These are phyloP conservation scores for Cyberlindnera veronae DNA, from an alignment of 805 yeast genomes.

Conservation along the genomic window DNA sequence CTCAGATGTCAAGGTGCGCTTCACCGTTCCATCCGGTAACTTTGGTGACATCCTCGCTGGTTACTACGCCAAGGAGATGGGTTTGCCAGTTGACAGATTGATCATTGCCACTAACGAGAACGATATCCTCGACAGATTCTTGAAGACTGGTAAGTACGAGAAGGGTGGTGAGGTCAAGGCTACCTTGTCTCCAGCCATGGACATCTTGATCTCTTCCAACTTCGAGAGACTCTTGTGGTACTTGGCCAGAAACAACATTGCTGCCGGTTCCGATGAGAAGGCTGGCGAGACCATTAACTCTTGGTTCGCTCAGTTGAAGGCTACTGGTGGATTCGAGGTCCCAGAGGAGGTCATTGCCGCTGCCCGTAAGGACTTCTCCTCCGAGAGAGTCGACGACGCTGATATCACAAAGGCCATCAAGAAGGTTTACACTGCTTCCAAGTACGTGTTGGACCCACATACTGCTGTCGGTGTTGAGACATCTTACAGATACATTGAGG, in stretches of 20 bases:
- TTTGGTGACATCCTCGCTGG: slow-evolving; percentile 98
- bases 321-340: slow-evolving; percentile 72
- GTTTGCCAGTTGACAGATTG: slow-evolving; percentile 81
- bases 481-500: slow-evolving; percentile 55
- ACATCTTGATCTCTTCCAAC: slow-evolving; percentile 89
- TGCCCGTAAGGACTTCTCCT: slow-evolving; percentile 68
- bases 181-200: slow-evolving; percentile 98
- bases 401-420: slow-evolving; percentile 81
- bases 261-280: slow-evolving; percentile 45
- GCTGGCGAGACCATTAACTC: slow-evolving; percentile 70
- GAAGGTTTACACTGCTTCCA: slow-evolving; percentile 54
- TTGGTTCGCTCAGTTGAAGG: slow-evolving; percentile 80
- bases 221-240: slow-evolving; percentile 97
- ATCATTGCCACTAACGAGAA: slow-evolving; percentile 95
- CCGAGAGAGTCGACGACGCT: slow-evolving; percentile 75
- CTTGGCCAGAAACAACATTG: slow-evolving; percentile 69
- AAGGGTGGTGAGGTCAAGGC: slow-evolving; percentile 76
- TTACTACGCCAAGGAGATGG: slow-evolving; percentile 91
- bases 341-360: slow-evolving; percentile 58
- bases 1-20: slow-evolving; percentile 53
- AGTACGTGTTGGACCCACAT: slow-evolving; percentile 93
- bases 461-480: slow-evolving; percentile 92
- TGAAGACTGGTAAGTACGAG: slow-evolving; percentile 81
- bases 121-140: slow-evolving; percentile 90
- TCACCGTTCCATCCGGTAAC: slow-evolving; percentile 96